Evolutionary conservation across 208 protist genomes (phyloP).

Genomic region (Eutreptiella sp.): DNA sequence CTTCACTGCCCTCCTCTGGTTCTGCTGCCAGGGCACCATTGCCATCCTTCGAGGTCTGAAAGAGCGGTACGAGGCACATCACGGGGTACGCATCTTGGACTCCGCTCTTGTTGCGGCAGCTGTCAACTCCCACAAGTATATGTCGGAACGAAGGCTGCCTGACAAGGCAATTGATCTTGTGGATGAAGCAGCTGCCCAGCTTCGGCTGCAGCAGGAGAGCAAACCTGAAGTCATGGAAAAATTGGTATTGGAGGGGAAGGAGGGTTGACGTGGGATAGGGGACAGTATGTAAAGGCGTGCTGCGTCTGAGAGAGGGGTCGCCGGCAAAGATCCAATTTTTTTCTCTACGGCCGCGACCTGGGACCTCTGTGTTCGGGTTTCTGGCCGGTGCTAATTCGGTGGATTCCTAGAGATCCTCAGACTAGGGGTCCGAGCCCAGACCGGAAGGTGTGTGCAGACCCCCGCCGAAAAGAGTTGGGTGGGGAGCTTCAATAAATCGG

Average conservation of each 20-base stretch:
- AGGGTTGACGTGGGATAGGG: constrained; percentile 40
- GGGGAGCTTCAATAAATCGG: too few relatives aligned
- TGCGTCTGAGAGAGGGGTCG: too few relatives aligned
- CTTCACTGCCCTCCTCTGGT: too few relatives aligned
- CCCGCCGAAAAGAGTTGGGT: too few relatives aligned
- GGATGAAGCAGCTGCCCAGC: constrained; percentile 87
- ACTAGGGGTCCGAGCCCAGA: too few relatives aligned
- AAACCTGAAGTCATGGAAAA: constrained; percentile 90
- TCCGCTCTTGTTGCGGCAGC: constrained; percentile 76
- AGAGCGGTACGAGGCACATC: constrained; percentile 83
- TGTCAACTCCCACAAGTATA: constrained; percentile 84
- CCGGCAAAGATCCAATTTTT: too few relatives aligned
- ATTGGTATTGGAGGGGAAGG: constrained; percentile 42
- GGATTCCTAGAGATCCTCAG: too few relatives aligned
- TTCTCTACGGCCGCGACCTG: too few relatives aligned
- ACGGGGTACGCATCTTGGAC: constrained; percentile 80
- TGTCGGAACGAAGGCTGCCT: constrained; percentile 89
- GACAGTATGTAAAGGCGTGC: too few relatives aligned
- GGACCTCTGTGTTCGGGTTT: too few relatives aligned
- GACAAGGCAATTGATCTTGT: constrained; percentile 99
- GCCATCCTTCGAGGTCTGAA: constrained; percentile 93
- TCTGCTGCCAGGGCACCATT: constrained; percentile 94
- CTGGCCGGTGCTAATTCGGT: too few relatives aligned
- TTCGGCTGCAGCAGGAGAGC: constrained; percentile 86
- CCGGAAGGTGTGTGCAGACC: too few relatives aligned